Base-by-base conservation (phyloP, 1,139 yeast species). In the Sporopachydermia cereana region DNA sequence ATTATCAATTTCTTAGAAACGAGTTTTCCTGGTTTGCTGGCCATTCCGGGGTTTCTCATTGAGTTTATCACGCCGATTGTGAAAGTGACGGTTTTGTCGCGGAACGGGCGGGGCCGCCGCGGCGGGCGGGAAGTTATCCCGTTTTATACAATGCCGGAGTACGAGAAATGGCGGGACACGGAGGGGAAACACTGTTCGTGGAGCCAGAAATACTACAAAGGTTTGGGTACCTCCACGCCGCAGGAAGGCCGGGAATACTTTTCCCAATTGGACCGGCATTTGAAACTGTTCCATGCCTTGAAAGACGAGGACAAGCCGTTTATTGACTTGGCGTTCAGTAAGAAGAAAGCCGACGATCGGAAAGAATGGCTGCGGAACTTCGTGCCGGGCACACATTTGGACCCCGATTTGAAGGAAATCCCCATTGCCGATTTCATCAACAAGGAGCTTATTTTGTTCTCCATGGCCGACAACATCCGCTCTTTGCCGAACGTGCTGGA, bases 1-100 rank as follows among this genome's bases (percentile, higher is more conserved):
- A 77, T 93, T 51, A 93, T 93, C 57, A 93, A 93, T 61, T 93
- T 91, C 59, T 67, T 93, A 49, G 97, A 91, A 62, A 76, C 93
- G 3, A 84, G 95, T 42, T 93, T 93, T 67, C 98, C 98, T 1
- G 98, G 97, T 1, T 68, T 93, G 52, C 69, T 93, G 41, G 84
- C 83, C 50, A 75, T 91, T 45, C 96, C 97, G 0, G 97, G 96
- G 0, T 93, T 93, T 55, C 68, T 93, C 54, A 72, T 88, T 39
- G 98, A 91, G 60, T 93, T 93, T 56, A 88, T 93, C 49, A 93
- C 99, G 0, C 99, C 99, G 1, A 91, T 93, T 63, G 91, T 93
- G 42, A 91, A 91, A 57, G 95, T 91, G 14, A 82, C 88, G 0
- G 69, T 89, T 9, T 72, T 77, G 48, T n/a, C n/a, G n/a, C n/a